Evolutionary conservation across 2,329 filamentous ascomycete species (phyloP), one percentile per base, ranked within the genome.

Genomic region (Fusarium redolens): DNA sequence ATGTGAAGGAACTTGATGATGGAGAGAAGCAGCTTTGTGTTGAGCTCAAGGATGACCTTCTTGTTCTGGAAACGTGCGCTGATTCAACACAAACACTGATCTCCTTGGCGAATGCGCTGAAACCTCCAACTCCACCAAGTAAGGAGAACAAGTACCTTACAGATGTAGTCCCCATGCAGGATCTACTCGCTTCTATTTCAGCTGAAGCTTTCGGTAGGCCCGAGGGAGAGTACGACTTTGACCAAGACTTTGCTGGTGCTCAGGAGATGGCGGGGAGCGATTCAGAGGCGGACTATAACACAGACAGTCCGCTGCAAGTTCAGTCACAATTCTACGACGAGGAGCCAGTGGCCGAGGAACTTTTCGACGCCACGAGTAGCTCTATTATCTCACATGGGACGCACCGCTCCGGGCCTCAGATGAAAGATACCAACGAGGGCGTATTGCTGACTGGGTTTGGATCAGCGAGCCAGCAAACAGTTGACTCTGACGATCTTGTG

Each of bases 1-100:
- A 90, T 51, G 85, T 95, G 17, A 83, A 85, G 28, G 85, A 85
- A 5, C 84, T 85, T 3, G 61, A 73, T 8, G 87, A 91, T 40
- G 89, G 87, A 1, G 86, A 90, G 35, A 92, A 91, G 71, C 88
- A 90, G 44, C 82, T 98, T 18, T 92, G 96, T 74, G 87, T 98
- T 3, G 93, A 97, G 71, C 84, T 98, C 51, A 90, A 90, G 68
- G 95, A 97, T 77, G 92, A 97, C 72, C 86, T 99, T 3, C 86
- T 99, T 59, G 92, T 99, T 38, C 84, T 99, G 11, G 96, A 99
- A 81, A 97, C 95, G 2, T 99, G 97, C 78, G 96, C 96, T 35
- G 96, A 99, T 82, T 99, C 96, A 4, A 98, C 95, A 0, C 95
- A 98, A 80, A 99, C 96, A 0, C 86, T 99, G 18, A 92, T 97